Conservation (phyloP, 176 grass and related monocot species). For the Pharus latifolius region DNA sequence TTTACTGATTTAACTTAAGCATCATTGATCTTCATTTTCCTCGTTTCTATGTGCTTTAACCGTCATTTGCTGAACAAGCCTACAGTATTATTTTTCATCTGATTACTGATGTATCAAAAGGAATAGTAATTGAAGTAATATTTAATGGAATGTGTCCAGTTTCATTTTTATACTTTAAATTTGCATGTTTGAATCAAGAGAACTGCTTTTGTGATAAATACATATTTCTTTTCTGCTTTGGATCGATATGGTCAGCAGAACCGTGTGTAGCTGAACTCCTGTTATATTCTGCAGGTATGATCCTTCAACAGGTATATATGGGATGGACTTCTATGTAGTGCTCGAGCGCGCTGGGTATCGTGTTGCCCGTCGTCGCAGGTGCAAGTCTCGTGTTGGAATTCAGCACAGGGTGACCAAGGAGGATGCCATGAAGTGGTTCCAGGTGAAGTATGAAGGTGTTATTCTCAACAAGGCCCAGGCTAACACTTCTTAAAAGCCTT, state of each 20-base stretch:
- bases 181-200: not conserved
- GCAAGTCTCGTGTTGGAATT: constrained; percentile 33
- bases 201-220: not conserved
- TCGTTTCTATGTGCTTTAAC: too few relatives aligned
- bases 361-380: constrained; percentile 12
- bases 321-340: constrained; percentile 31
- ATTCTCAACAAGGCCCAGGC: constrained; percentile 27
- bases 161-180: not conserved
- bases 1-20: too few relatives aligned
- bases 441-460: constrained; percentile 27
- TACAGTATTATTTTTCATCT: too few relatives aligned
- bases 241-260: not conserved
- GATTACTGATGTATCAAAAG: too few relatives aligned
- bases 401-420: constrained; percentile 35
- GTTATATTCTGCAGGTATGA: not conserved
- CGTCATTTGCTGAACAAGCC: too few relatives aligned
- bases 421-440: constrained; percentile 33
- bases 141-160: too few relatives aligned
- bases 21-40: too few relatives aligned
- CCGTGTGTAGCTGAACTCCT: not conserved
- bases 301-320: constrained; percentile 30
- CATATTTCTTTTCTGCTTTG: not conserved
- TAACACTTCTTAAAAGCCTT: constrained; percentile 2
- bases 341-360: constrained; percentile 24
- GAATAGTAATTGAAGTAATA: too few relatives aligned